Conservation (phyloP, 2,329 filamentous ascomycete species). For the Catunica adiposa region DNA sequence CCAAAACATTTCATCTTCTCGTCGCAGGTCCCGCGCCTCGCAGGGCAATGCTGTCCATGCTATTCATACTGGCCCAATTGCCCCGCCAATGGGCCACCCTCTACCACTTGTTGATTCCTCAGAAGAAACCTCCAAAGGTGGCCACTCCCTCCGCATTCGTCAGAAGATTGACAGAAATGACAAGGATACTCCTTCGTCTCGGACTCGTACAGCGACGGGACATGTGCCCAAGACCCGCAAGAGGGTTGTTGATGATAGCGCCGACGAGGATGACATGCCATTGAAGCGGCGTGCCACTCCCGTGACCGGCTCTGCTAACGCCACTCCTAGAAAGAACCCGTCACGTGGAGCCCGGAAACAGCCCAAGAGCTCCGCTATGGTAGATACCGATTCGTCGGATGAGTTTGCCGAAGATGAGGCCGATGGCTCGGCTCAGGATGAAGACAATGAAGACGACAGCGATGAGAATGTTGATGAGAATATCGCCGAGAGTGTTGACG, state of each 20-base stretch:
- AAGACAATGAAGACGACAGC: background rate
- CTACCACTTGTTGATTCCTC: background rate
- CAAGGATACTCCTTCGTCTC: slow-evolving; percentile 15
- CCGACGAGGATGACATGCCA: slow-evolving; percentile 4
- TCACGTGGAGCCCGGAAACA: slow-evolving; percentile 6
- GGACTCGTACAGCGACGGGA: slow-evolving; percentile 11
- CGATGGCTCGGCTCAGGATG: background rate
- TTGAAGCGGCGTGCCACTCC: slow-evolving; percentile 6
- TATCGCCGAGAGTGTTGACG: background rate
- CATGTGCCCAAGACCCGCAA: slow-evolving; percentile 10
- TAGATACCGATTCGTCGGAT: slow-evolving; percentile 7
- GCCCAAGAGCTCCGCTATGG: slow-evolving; percentile 5
- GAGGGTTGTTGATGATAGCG: slow-evolving; percentile 6
- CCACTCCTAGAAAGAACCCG: slow-evolving; percentile 12
- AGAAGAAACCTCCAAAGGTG: slow-evolving; percentile 27
- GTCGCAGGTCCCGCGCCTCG: slow-evolving; percentile 2
- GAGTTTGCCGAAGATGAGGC: background rate
- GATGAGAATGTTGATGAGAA: background rate
- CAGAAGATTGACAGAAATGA: slow-evolving; percentile 43
- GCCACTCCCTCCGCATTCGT: slow-evolving; percentile 41
- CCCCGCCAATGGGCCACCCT: background rate
- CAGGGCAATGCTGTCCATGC: slow-evolving; percentile 1
- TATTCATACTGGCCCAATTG: background rate
- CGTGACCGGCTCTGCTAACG: background rate
- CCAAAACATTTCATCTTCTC: background rate